phyloP scores from a whole-genome alignment of 768 basidiomycete species.

The Pleurotus citrinopileatus region DNA sequence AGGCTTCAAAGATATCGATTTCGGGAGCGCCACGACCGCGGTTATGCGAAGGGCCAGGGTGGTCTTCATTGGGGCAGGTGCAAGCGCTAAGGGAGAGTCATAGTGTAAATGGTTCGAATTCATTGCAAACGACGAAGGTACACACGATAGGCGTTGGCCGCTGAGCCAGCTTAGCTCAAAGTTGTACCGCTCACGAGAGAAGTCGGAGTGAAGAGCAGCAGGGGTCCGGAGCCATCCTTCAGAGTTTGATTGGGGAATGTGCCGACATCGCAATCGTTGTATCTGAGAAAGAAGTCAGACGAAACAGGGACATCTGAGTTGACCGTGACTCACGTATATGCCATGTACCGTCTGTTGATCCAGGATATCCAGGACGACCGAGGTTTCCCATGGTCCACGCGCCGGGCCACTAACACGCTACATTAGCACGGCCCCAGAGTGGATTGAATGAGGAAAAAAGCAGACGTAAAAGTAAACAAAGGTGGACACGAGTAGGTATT shows the following conservation, averaged over 20 bases:
- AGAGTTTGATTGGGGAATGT: constrained; percentile 73
- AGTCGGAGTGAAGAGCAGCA: constrained; percentile 54
- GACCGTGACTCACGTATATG: constrained; percentile 65
- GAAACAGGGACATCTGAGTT: no score
- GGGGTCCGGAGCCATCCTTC: constrained; percentile 50
- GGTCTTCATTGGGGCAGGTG: constrained; percentile 72
- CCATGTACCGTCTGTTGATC: constrained; percentile 80
- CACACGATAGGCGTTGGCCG: constrained; percentile 75
- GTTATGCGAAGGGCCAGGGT: constrained; percentile 61
- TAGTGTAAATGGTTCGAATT: background rate
- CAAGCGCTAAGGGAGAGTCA: constrained; percentile 47
- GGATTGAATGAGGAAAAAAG: background rate
- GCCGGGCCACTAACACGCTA: constrained; percentile 61
- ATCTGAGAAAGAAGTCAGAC: constrained; percentile 32
- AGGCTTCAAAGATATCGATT: constrained; percentile 81
- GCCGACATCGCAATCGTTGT: constrained; percentile 71
- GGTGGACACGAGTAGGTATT: no score
- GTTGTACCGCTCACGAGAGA: constrained; percentile 49
- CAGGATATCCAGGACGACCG: constrained; percentile 76
- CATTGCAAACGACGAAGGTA: constrained; percentile 7
- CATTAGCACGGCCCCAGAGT: background rate
- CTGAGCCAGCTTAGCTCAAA: constrained; percentile 67
- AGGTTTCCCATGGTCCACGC: constrained; percentile 91
- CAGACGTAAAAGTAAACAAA: no score
- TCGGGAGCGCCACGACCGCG: constrained; percentile 75